Evolutionary conservation across 371 early-diverging fungal species (phyloP).

Genomic region (Rhizopus sp.): DNA sequence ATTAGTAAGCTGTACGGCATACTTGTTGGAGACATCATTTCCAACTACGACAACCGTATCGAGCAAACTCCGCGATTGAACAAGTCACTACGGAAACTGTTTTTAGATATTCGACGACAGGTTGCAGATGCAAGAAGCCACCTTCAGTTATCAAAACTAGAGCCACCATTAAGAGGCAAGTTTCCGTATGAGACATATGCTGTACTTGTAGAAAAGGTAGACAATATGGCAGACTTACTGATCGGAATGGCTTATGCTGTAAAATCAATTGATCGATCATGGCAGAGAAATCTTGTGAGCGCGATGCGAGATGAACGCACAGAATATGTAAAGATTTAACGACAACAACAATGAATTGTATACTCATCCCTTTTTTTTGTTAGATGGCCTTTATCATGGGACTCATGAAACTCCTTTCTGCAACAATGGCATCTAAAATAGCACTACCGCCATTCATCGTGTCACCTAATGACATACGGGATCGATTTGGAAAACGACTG

Average conservation of each 20-base stretch:
- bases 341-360: not conserved
- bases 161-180: constrained; percentile 47
- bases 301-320: constrained; percentile 30
- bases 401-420: constrained; percentile 42
- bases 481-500: constrained; percentile 19
- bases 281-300: constrained; percentile 27
- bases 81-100: constrained; percentile 39
- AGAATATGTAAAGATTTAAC: constrained; percentile 39
- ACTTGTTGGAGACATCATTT: constrained; percentile 21
- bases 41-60: not conserved
- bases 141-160: constrained; percentile 29
- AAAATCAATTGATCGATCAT: constrained; percentile 19
- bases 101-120: constrained; percentile 39
- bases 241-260: constrained; percentile 38
- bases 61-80: constrained; percentile 25
- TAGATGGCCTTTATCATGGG: constrained; percentile 44
- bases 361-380: not conserved
- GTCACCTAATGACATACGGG: constrained; percentile 30
- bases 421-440: constrained; percentile 43
- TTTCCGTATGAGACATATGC: constrained; percentile 38
- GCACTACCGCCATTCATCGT: constrained; percentile 45
- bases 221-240: constrained; percentile 46
- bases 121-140: constrained; percentile 43
- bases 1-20: constrained; percentile 41
- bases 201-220: constrained; percentile 36